Conservation (phyloP, 139 green algal species). For the Yamagishiella unicocca region DNA sequence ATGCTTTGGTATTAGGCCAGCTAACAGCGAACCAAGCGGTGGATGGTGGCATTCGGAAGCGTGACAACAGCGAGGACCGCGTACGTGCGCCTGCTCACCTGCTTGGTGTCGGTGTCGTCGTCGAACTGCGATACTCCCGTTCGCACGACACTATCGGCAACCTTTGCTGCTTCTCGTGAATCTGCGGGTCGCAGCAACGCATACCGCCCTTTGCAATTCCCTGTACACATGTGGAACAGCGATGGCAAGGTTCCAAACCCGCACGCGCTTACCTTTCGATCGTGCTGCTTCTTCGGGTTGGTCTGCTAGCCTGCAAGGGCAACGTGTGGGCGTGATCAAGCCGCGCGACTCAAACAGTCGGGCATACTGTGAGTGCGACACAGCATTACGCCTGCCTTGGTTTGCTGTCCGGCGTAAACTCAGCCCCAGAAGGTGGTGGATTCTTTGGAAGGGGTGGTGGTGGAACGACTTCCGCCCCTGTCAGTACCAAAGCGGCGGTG, state of each 20-base stretch:
- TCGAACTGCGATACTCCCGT: neutral
- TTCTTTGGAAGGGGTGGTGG: neutral
- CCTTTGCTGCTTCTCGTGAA: neutral
- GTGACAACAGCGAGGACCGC: too few species aligned
- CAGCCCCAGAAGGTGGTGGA: neutral
- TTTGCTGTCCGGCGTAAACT: constrained; percentile 37
- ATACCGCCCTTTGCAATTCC: neutral
- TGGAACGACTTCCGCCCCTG: neutral
- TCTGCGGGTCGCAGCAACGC: neutral
- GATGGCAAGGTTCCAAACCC: too few species aligned
- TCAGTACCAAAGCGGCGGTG: neutral
- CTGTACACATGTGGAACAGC: too few species aligned
- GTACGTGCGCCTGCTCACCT: too few species aligned
- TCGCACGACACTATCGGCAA: neutral
- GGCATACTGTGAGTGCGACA: neutral
- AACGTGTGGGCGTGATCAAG: neutral
- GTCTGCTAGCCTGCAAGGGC: neutral
- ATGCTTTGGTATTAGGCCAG: too few species aligned
- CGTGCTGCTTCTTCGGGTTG: neutral
- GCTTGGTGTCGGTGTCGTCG: neutral
- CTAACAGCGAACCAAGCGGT: too few species aligned
- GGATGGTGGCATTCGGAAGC: too few species aligned
- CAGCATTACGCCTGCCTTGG: constrained; percentile 1
- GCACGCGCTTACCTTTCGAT: constrained; percentile 10
- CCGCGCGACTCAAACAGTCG: neutral